A percentile compares a stretch with the other conserved stretches of the same genome.
Conservation (phyloP, 2,329 filamentous ascomycete genomes). For the Penicillium sp. region DNA sequence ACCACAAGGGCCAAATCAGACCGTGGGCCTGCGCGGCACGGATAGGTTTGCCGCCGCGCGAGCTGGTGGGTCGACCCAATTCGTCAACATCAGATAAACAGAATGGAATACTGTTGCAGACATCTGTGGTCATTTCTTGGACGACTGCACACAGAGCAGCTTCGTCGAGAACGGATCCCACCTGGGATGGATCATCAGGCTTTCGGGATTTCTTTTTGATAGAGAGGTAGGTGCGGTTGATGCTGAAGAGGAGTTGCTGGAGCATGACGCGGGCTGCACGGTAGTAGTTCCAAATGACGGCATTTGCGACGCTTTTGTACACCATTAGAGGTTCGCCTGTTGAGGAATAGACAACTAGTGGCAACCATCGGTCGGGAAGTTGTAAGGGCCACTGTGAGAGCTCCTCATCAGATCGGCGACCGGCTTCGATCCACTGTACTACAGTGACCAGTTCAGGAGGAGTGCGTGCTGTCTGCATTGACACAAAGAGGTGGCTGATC, state of each 20-base stretch:
- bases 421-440: conserved; percentile 23
- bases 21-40: conserved; percentile 34
- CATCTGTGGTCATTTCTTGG: conserved; percentile 35
- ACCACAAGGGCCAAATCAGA: conserved; percentile 41
- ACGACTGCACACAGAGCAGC: conserved; percentile 20
- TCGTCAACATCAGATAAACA: conserved; percentile 33
- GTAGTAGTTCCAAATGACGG: conserved; percentile 37
- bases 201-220: conserved; percentile 10
- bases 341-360: conserved; percentile 29
- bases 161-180: conserved; percentile 10
- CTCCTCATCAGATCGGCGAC: conserved; percentile 27
- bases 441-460: conserved; percentile 18
- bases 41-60: conserved; percentile 17
- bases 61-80: conserved; percentile 25
- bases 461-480: conserved; percentile 17
- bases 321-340: conserved; percentile 32
- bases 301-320: conserved; percentile 29
- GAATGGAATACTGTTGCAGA: conserved; percentile 37
- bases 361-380: conserved; percentile 34
- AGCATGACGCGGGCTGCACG: conserved; percentile 35
- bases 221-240: conserved; percentile 20
- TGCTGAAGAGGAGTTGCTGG: conserved; percentile 29
- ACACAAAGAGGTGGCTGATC: conserved; percentile 29
- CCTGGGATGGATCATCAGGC: conserved; percentile 1
- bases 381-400: conserved; percentile 31